phyloP scores from a whole-genome alignment of 1,284 basidiomycete species.

The Rhodotorula sp. region DNA sequence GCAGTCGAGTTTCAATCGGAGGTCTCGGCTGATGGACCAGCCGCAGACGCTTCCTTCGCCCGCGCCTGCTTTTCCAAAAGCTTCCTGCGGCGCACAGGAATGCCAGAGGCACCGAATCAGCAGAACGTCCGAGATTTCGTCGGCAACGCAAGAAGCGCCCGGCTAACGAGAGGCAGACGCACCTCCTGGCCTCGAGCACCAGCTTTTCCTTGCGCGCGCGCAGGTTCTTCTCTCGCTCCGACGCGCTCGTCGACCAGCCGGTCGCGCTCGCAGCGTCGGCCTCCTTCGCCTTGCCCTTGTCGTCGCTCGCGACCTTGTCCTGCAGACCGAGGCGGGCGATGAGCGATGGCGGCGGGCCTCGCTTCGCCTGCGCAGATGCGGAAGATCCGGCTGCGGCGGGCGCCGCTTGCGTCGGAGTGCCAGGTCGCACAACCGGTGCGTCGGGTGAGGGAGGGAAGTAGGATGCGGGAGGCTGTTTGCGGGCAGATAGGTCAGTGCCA shows the following conservation, averaged over 20 bases:
- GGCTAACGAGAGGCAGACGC: not conserved
- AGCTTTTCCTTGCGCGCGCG: slow-evolving; percentile 36
- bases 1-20: no score
- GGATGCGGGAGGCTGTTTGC: slow-evolving; percentile 22
- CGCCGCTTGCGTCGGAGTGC: not conserved
- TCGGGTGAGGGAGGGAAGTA: slow-evolving; percentile 15
- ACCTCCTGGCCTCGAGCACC: slow-evolving; percentile 38
- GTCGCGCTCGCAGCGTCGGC: not conserved
- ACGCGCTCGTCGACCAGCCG: slow-evolving; percentile 23
- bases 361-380: not conserved
- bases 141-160: not conserved
- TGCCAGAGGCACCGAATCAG: no score
- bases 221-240: slow-evolving; percentile 33
- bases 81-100: not conserved
- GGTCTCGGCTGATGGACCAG: no score
- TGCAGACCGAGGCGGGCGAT: slow-evolving; percentile 32
- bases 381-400: not conserved
- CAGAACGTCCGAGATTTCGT: not conserved
- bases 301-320: not conserved
- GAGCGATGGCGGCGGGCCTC: slow-evolving; percentile 25
- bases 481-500: not conserved
- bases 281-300: slow-evolving; percentile 28
- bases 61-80: not conserved
- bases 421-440: not conserved
- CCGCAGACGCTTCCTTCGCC: not conserved